Base-by-base conservation (phyloP, 2,329 filamentous ascomycete species). In the Pestalotiopsis sp. region DNA sequence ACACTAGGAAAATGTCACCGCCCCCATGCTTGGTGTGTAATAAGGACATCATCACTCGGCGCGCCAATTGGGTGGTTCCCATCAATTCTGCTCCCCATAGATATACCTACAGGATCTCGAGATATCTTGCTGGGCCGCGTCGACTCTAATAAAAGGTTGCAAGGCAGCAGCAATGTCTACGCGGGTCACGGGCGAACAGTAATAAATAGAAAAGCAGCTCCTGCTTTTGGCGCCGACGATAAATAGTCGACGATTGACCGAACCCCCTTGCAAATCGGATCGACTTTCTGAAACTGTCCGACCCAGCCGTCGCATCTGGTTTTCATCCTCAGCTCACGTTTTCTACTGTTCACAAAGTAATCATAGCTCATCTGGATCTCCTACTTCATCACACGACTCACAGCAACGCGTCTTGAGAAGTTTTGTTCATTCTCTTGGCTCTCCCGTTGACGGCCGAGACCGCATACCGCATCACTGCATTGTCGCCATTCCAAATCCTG, bases 271-370 rank as follows among this genome's bases (percentile, higher is more conserved):
- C n/a, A 62, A 20, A 62, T 12, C 59, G 59, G 59, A 62, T 36
- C 57, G n/a, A 62, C 31, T 62, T 36, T 62, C 59, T 62, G 59
- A 62, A 62, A 62, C 59, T 39, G 59, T 59, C 59, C 31, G 59
- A 39, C 59, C 36, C 59, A 62, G 31, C 25, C 31, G 59, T 62
- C 59, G 31, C 31, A 36, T 36, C 5, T 38, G 14, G 13, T 39
- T 62, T 20, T 62, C 59, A 36, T 11, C 58, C 58, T 17, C 59
- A 39, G 59, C 59, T 36, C 25, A 62, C n/a, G 12, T 14, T 27
- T 14, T 9, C 25, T 20, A 20, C 27, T 23, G n/a, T 62, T 62
- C 59, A 39, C 14, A 62, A 41, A 20, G 27, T 62, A 62, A 14
- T 36, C 27, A 4, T 14, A 62, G 45, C 45, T 52, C 7, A n/a